A percentile compares a stretch with the other conserved stretches of the same genome.
Conservation (phyloP, 371 early-diverging fungal species). For the Actinomortierella ambigua region DNA sequence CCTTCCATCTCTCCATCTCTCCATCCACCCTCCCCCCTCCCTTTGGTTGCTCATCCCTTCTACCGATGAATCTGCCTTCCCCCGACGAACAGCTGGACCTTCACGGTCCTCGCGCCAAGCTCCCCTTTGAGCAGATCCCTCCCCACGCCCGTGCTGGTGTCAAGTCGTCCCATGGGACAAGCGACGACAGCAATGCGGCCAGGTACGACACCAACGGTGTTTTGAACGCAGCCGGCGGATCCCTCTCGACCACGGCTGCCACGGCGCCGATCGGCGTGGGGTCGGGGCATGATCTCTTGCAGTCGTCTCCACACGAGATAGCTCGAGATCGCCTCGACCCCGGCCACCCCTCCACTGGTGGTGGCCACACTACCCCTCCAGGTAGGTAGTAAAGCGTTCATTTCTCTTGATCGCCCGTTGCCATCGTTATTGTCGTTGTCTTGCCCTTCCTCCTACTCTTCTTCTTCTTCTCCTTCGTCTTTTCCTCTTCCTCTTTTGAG, state of each 20-base stretch:
- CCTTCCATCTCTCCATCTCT: constrained; percentile 20
- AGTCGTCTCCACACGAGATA: too few species aligned
- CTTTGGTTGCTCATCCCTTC: not conserved
- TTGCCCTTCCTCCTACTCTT: constrained; percentile 18
- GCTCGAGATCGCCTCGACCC: too few species aligned
- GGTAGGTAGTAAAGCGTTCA: too few species aligned
- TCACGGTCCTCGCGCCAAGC: constrained; percentile 40
- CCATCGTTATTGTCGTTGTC: constrained; percentile 11
- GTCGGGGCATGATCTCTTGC: too few species aligned
- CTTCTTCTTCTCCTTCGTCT: constrained; percentile 3
- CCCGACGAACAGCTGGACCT: constrained; percentile 45
- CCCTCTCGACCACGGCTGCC: constrained; percentile 1
- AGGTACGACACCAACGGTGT: constrained; percentile 28
- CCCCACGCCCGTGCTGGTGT: constrained; percentile 34
- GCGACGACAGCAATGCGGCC: constrained; percentile 22
- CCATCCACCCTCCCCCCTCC: constrained; percentile 9
- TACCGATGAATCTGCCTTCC: constrained; percentile 40
- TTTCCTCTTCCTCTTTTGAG: constrained; percentile 4
- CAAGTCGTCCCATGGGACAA: constrained; percentile 38
- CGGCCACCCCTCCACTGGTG: not conserved
- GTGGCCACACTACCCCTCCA: too few species aligned
- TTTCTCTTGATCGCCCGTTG: too few species aligned
- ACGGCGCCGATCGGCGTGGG: too few species aligned
- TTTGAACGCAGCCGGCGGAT: constrained; percentile 27
- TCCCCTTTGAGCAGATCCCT: constrained; percentile 43